Evolutionary conservation across 352 stramenopile genomes (phyloP).

Genomic region (Peronosclerospora sorghi): DNA sequence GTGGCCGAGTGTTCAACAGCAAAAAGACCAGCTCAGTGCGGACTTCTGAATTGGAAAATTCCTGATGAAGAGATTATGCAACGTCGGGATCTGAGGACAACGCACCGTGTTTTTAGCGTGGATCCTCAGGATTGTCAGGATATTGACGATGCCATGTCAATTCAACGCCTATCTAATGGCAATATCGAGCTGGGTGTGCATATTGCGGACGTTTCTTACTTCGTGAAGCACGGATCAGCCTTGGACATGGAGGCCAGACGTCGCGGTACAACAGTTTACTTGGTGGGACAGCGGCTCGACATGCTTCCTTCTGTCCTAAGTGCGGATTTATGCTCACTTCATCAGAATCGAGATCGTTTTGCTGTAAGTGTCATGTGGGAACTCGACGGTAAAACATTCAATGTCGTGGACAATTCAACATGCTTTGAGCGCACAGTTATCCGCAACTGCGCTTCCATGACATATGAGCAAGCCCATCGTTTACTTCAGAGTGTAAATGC

Average conservation of each 20-base stretch:
- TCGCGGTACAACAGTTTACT: conserved; percentile 93
- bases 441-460: conserved; percentile 87
- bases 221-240: conserved; percentile 90
- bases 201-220: conserved; percentile 99
- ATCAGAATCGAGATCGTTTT: conserved; percentile 81
- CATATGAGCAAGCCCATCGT: conserved; percentile 74
- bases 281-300: conserved; percentile 90
- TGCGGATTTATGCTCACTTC: conserved; percentile 86
- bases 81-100: conserved; percentile 58
- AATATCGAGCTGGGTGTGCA: conserved; percentile 93
- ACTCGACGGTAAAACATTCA: conserved; percentile 54
- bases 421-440: conserved; percentile 93
- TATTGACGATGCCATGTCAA: conserved; percentile 87
- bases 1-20: conserved; percentile 68
- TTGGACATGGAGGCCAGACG: conserved; percentile 91
- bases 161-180: conserved; percentile 59
- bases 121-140: conserved; percentile 84
- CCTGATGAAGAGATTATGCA: conserved; percentile 30
- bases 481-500: conserved; percentile 57
- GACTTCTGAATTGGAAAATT: conserved; percentile 62
- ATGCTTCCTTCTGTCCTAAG: conserved; percentile 89
- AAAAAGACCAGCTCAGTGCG: conserved; percentile 41
- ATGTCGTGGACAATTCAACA: conserved; percentile 43
- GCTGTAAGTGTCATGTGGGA: conserved; percentile 90
- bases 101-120: conserved; percentile 81